A percentile compares a stretch with the other conserved stretches of the same genome.
These are phyloP conservation scores for Rubia peregrina DNA, from an alignment of 305 asterid genomes.

Conservation along the genomic window DNA sequence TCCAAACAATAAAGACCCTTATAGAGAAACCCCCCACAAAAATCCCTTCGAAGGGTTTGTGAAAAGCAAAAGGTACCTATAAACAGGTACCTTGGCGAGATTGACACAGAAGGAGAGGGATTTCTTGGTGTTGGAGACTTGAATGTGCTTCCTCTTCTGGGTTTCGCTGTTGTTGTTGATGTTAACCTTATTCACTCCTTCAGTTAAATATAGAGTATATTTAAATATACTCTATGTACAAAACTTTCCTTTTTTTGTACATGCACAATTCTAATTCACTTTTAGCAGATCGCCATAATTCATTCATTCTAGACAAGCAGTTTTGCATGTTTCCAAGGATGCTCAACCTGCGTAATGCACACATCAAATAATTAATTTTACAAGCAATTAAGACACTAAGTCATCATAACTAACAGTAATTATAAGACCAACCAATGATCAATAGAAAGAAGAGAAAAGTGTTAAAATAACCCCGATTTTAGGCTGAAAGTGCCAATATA, in stretches of 20 bases:
- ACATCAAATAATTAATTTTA: neutral
- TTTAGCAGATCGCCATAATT: slow-evolving; percentile 72
- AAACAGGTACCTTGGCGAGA: slow-evolving; percentile 27
- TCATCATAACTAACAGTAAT: neutral
- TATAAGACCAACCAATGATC: neutral
- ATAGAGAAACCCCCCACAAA: no score
- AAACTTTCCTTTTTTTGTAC: slow-evolving; percentile 56
- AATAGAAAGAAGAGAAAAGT: neutral
- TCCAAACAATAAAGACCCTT: neutral
- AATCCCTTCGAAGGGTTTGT: neutral
- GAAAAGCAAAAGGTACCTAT: neutral
- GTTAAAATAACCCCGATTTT: no score
- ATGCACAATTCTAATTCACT: slow-evolving; percentile 55
- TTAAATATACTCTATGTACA: slow-evolving; percentile 15
- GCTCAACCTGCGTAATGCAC: slow-evolving; percentile 42
- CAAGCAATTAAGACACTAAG: neutral
- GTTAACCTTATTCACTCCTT: slow-evolving; percentile 30
- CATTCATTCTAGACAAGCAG: slow-evolving; percentile 79
- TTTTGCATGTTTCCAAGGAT: slow-evolving; percentile 54
- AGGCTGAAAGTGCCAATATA: no score
- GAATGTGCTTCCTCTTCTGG: slow-evolving; percentile 31
- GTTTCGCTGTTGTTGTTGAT: slow-evolving; percentile 4
- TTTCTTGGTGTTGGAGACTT: slow-evolving; percentile 38
- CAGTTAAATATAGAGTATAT: slow-evolving; percentile 6
- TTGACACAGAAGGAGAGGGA: slow-evolving; percentile 39